phyloP scores from a whole-genome alignment of 257 asterid species.

The Scutellaria baicalensis region DNA sequence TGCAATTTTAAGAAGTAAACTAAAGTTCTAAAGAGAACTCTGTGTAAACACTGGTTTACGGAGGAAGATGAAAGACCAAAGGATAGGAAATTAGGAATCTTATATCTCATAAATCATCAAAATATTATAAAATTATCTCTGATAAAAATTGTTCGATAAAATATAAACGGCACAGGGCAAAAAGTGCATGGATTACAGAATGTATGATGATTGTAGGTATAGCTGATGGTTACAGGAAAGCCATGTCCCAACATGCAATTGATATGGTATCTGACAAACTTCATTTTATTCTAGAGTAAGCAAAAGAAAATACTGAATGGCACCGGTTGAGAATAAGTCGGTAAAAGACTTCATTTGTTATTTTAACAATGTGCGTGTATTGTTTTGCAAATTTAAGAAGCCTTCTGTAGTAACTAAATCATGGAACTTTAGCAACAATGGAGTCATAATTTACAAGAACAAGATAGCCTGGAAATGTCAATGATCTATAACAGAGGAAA shows the following conservation, averaged over 20 bases:
- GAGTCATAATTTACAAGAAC: not conserved
- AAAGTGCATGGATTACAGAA: not conserved
- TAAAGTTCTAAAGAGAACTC: constrained; percentile 5
- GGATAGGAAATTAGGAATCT: constrained; percentile 1
- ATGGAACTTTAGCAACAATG: not conserved
- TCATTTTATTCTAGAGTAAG: not conserved
- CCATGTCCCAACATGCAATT: not conserved
- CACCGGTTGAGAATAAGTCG: not conserved
- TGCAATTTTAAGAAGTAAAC: constrained; percentile 9
- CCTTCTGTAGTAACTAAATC: constrained; percentile 1
- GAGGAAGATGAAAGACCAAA: constrained; percentile 12
- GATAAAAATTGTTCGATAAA: not conserved
- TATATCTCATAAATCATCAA: not conserved
- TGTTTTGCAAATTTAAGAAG: not conserved
- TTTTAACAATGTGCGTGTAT: not conserved
- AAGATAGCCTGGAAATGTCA: not conserved
- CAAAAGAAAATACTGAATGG: not conserved
- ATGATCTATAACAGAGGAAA: not conserved
- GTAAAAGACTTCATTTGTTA: not conserved
- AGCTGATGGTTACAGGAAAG: not conserved
- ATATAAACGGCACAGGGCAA: not conserved
- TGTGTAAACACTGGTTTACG: not conserved
- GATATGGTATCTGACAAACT: not conserved
- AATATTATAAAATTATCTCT: not conserved
- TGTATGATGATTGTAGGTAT: not conserved